Evolutionary conservation across 1,284 basidiomycete genomes (phyloP).

Genomic region (Leccinum subrobustum): DNA sequence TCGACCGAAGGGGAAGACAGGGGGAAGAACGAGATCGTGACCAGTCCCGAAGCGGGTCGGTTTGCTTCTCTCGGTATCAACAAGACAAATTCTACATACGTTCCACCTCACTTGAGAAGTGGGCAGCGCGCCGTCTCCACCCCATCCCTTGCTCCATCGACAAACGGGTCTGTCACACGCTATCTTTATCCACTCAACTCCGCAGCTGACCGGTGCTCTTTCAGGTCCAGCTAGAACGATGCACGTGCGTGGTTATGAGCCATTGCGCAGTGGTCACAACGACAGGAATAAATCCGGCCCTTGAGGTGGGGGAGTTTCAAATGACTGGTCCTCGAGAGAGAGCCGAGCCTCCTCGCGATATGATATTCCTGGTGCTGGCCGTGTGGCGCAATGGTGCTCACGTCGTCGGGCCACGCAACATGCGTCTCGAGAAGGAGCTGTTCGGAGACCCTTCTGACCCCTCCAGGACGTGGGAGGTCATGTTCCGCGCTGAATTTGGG

Average conservation of each 20-base stretch:
- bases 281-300: constrained; percentile 48
- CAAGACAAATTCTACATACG: constrained; percentile 79
- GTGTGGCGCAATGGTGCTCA: constrained; percentile 91
- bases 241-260: constrained; percentile 57
- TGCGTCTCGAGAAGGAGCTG: constrained; percentile 92
- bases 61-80: constrained; percentile 68
- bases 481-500: too few relatives aligned
- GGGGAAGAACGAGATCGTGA: too few relatives aligned
- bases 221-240: constrained; percentile 72
- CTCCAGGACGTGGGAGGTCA: constrained; percentile 36
- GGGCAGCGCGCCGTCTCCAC: constrained; percentile 76
- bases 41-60: too few relatives aligned
- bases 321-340: constrained; percentile 45
- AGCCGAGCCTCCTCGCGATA: constrained; percentile 46
- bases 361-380: constrained; percentile 61
- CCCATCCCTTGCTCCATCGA: constrained; percentile 37
- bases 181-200: constrained; percentile 6
- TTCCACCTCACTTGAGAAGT: constrained; percentile 88
- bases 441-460: constrained; percentile 89
- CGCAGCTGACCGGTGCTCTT: constrained; percentile 21
- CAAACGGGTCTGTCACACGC: constrained; percentile 48
- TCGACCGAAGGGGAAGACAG: too few relatives aligned
- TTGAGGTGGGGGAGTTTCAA: constrained; percentile 40
- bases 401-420: constrained; percentile 77
- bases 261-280: constrained; percentile 43